phyloP scores from a whole-genome alignment of 2,329 filamentous ascomycete genomes.

The Fusarium papillatum region DNA sequence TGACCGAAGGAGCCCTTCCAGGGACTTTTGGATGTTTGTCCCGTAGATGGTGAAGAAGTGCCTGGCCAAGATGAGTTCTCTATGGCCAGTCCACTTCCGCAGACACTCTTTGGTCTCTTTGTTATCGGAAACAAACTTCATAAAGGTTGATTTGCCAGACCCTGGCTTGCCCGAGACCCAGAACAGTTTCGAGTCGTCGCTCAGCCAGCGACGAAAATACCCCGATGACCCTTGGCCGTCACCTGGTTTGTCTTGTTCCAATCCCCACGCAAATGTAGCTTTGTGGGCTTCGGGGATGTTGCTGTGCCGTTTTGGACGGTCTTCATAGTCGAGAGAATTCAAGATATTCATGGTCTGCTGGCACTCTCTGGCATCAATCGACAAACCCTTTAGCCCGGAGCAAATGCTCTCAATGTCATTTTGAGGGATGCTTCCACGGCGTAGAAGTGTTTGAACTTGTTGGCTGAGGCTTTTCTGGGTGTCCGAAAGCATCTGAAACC shows the following conservation, averaged over 20 bases:
- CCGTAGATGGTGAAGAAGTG: slow-evolving; percentile 18
- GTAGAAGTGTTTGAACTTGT: background rate
- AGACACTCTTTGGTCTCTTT: background rate
- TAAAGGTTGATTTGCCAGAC: slow-evolving; percentile 18
- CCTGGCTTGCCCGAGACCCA: slow-evolving; percentile 21
- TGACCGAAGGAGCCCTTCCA: slow-evolving; percentile 14
- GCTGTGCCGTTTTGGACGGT: background rate
- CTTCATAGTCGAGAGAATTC: background rate
- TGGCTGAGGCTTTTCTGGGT: background rate
- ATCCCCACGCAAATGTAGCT: background rate
- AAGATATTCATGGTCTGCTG: background rate
- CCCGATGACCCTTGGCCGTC: background rate
- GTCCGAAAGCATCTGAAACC: background rate
- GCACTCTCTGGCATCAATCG: background rate
- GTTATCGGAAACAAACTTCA: slow-evolving; percentile 19
- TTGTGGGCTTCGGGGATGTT: background rate
- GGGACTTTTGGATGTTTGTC: slow-evolving; percentile 2
- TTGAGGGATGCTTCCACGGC: too few species aligned
- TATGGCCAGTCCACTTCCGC: background rate
- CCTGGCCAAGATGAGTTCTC: background rate
- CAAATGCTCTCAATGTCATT: background rate
- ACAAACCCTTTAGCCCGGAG: background rate
- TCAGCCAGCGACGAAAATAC: slow-evolving; percentile 9
- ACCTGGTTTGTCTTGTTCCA: background rate
- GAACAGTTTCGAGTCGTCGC: background rate